These are phyloP conservation scores for Syzygium syzygioides DNA, from an alignment of 441 rosid species.

Conservation along the genomic window DNA sequence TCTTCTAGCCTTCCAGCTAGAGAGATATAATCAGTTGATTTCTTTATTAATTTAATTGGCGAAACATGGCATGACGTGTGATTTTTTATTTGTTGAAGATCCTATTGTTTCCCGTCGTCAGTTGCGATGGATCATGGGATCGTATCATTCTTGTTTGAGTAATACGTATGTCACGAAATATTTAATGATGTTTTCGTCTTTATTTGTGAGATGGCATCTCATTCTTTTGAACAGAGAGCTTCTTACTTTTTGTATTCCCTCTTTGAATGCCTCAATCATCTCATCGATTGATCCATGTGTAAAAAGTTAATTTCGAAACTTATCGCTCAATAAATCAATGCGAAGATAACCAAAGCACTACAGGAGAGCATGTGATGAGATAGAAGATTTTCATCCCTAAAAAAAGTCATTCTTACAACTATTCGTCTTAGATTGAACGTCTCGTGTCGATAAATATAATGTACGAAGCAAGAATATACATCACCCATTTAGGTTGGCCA, in stretches of 20 bases:
- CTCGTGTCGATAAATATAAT: accelerated
- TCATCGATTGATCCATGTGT: not conserved
- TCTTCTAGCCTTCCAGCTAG: not conserved
- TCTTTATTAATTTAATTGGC: not conserved
- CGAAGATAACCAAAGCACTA: not conserved
- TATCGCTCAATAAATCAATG: not conserved
- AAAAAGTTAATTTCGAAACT: accelerated
- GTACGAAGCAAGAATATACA: not conserved
- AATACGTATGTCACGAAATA: not conserved
- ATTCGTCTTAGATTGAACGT: not conserved
- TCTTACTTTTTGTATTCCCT: not conserved
- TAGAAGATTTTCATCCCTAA: not conserved
- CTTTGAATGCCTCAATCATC: not conserved
- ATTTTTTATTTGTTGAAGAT: not conserved
- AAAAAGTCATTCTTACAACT: not conserved
- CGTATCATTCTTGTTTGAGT: not conserved
- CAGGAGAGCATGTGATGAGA: not conserved
- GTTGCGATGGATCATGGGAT: not conserved
- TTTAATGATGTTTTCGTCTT: not conserved
- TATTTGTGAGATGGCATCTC: not conserved
- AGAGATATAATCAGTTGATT: not conserved
- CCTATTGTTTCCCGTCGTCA: not conserved
- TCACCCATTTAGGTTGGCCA: not conserved
- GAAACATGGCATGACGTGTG: not conserved
- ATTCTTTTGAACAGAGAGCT: not conserved